Evolutionary conservation across 495 filamentous ascomycete species (phyloP).

Genomic region (Penicillium salamii): DNA sequence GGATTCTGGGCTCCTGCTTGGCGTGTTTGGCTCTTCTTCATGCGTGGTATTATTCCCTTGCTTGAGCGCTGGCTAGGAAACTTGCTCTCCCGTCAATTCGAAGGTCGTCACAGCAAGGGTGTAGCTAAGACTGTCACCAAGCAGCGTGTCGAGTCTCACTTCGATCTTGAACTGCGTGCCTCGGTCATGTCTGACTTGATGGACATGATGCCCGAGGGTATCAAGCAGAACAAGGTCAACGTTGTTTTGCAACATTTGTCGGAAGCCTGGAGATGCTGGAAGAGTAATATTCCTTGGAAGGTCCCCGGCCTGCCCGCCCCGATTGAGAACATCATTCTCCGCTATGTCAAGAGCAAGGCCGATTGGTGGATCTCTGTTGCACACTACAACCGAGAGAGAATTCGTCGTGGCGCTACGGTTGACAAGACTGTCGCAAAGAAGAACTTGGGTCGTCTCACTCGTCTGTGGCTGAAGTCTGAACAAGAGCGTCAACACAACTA

Average conservation of each 20-base stretch:
- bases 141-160: slow-evolving; percentile 98
- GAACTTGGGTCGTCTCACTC: slow-evolving; percentile 91
- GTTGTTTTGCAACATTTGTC: slow-evolving; percentile 96
- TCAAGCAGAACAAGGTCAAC: slow-evolving; percentile 99
- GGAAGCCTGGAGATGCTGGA: slow-evolving; percentile 99
- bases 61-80: slow-evolving; percentile 98
- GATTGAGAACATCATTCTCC: slow-evolving; percentile 96
- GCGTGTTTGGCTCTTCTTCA: slow-evolving; percentile 99
- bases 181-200: slow-evolving; percentile 99
- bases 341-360: slow-evolving; percentile 98
- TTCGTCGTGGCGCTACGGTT: slow-evolving; percentile 91
- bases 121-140: slow-evolving; percentile 99
- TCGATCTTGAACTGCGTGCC: slow-evolving; percentile 94
- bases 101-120: slow-evolving; percentile 98
- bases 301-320: slow-evolving; percentile 93
- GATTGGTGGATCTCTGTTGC: slow-evolving; percentile 99
- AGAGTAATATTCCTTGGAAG: slow-evolving; percentile 99
- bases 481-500: slow-evolving; percentile 99
- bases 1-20: slow-evolving; percentile 99
- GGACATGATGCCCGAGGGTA: slow-evolving; percentile 99
- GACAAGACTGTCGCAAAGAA: slow-evolving; percentile 99
- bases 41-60: slow-evolving; percentile 96
- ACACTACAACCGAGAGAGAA: slow-evolving; percentile 97
- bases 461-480: slow-evolving; percentile 97
- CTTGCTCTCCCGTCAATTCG: slow-evolving; percentile 93